Percentiles rank a stretch among this genome's conserved stretches.
phyloP scores from a whole-genome alignment of 2,329 filamentous ascomycete species.

The Fonsecaea monophora region DNA sequence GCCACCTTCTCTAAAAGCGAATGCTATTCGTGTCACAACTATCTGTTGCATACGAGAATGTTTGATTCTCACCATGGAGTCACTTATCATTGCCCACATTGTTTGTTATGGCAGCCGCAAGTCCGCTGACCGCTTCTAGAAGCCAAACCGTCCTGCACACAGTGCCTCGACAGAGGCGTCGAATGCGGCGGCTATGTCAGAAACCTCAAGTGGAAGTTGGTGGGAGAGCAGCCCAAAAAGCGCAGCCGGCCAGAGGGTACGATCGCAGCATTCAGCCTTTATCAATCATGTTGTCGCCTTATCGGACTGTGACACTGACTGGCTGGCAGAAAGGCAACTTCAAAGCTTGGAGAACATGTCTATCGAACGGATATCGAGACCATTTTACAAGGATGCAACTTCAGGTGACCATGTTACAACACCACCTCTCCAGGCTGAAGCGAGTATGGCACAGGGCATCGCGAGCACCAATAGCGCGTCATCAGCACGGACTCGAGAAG shows the following conservation, averaged over 20 bases:
- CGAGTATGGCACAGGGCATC: background rate
- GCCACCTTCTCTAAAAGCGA: background rate
- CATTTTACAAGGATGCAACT: background rate
- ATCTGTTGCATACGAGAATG: background rate
- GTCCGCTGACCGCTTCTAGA: conserved; percentile 44
- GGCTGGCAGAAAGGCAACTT: background rate
- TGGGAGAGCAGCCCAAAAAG: conserved; percentile 7
- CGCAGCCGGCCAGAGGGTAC: background rate
- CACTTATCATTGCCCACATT: background rate
- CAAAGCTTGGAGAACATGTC: background rate
- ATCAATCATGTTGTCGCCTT: background rate
- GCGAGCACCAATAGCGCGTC: background rate
- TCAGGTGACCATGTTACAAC: background rate
- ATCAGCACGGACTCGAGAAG: background rate
- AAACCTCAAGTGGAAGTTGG: conserved; percentile 10
- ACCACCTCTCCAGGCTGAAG: background rate
- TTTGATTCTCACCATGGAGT: background rate
- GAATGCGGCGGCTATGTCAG: conserved; percentile 67
- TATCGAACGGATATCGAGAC: background rate
- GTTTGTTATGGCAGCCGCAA: background rate
- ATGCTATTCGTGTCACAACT: background rate
- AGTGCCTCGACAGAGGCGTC: conserved; percentile 70
- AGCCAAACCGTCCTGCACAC: conserved; percentile 69
- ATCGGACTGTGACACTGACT: background rate
- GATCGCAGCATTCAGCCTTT: background rate